Evolutionary conservation across 176 grass and related monocot species (phyloP), one percentile per base, ranked within the genome.

Genomic region (Hyparrhenia diplandra): DNA sequence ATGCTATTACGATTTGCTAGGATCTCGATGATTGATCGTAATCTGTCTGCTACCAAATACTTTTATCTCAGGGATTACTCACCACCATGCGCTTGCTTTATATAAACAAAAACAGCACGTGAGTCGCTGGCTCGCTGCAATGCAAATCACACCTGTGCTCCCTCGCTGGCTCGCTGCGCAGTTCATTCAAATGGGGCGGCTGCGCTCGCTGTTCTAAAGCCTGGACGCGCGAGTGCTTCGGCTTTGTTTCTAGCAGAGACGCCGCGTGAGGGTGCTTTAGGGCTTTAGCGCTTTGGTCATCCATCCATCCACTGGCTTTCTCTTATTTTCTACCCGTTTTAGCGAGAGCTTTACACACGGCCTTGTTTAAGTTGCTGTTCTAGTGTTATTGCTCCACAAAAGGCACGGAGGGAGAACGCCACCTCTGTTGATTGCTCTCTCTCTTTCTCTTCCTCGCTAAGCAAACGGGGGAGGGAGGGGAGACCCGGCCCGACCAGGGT

Each of bases 401-500:
- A 81, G 75, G 20, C 46, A 70, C 52, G n/a, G 16, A 13, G 40
- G n/a, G 74, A 20, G 54, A 29, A 42, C 58, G 32, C 65, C 47
- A 51, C 5, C 67, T 37, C 21, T 69, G 36, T 24, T 4, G 0
- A 4, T 27, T 0, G 29, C 67, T 85, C 73, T n/a, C n/a, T n/a
- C n/a, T 86, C 83, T 43, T 73, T 85, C 73, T 86, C 83, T 57
- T 84, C 79, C 88, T 82, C 83, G 83, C 83, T 89, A 89, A n/a
- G n/a, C n/a, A n/a, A n/a, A n/a, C 36, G 13, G 17, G 18, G 0
- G 17, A 49, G n/a, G n/a, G n/a, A n/a, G n/a, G n/a, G n/a, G n/a
- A n/a, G n/a, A n/a, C n/a, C n/a, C n/a, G 27, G 35, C 20, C 66
- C 66, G 36, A 69, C 67, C 67, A 70, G 37, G 23, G 13, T 11